Conservation (phyloP, 495 filamentous ascomycete genomes). For the Cryomyces minteri region DNA sequence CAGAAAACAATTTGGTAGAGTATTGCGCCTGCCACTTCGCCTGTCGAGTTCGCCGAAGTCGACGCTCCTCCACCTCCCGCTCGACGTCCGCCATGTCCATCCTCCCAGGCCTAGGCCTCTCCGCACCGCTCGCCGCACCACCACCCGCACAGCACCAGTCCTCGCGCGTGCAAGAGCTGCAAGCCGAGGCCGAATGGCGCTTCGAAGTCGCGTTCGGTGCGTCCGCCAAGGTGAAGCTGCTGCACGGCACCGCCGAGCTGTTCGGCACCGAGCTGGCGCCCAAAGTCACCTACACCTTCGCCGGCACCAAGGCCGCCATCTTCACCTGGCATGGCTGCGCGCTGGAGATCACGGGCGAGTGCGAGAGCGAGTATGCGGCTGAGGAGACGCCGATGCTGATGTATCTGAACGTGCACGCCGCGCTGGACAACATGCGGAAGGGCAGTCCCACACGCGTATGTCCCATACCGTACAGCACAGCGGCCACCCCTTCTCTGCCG, state of each 20-base stretch:
- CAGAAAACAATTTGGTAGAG: too few relatives aligned
- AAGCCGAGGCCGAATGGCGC: conserved; percentile 57
- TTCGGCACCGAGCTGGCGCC: conserved; percentile 89
- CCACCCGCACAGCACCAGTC: background rate
- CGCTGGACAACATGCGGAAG: conserved; percentile 47
- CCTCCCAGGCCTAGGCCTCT: background rate
- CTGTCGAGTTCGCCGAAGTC: too few relatives aligned
- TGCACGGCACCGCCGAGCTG: conserved; percentile 74
- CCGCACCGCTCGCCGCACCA: background rate
- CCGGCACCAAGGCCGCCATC: conserved; percentile 67
- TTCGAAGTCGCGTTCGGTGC: conserved; percentile 63
- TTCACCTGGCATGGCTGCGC: conserved; percentile 82
- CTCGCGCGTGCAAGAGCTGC: conserved; percentile 13
- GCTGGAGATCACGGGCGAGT: conserved; percentile 52
- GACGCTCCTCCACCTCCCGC: background rate
- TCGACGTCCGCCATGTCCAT: background rate
- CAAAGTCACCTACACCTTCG: conserved; percentile 56
- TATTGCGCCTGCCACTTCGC: too few relatives aligned
- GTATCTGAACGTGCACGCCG: conserved; percentile 78
- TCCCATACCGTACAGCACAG: background rate
- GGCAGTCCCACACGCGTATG: conserved; percentile 15
- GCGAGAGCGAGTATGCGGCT: conserved; percentile 53
- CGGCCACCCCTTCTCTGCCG: background rate
- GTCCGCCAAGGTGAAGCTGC: conserved; percentile 30
- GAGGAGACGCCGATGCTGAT: conserved; percentile 72